Conservation (phyloP, 192 early-diverging fungal species). For the Rhizophagus clarus region DNA sequence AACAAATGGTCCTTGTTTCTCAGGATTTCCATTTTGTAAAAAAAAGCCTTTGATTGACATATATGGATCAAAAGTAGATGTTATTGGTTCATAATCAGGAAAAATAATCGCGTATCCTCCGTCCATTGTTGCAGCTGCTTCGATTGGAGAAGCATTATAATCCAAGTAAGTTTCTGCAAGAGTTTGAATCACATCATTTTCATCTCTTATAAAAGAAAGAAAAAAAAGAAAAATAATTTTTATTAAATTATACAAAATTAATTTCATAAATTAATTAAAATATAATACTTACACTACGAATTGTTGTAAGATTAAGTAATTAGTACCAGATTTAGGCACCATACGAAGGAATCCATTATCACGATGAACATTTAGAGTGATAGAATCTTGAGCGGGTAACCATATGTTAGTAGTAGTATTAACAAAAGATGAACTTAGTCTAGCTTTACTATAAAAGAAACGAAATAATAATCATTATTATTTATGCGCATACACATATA, state of each 20-base stretch:
- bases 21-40: neutral
- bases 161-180: neutral
- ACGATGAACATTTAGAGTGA: neutral
- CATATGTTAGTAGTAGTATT: neutral
- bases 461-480: neutral
- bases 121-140: neutral
- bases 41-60: neutral
- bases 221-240: too few relatives aligned
- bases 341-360: neutral
- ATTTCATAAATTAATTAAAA: neutral
- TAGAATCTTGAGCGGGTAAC: neutral
- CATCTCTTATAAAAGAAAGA: neutral
- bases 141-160: too few relatives aligned
- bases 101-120: neutral
- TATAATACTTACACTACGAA: neutral
- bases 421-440: neutral
- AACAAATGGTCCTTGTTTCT: too few relatives aligned
- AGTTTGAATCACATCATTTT: neutral
- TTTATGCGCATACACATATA: neutral
- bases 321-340: neutral
- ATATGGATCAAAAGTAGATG: neutral
- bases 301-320: neutral
- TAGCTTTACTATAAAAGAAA: neutral
- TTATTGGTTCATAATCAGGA: neutral
- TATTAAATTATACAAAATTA: too few relatives aligned